Conservation (phyloP, 2,329 filamentous ascomycete genomes). For the Gliomastix tumulicola region DNA sequence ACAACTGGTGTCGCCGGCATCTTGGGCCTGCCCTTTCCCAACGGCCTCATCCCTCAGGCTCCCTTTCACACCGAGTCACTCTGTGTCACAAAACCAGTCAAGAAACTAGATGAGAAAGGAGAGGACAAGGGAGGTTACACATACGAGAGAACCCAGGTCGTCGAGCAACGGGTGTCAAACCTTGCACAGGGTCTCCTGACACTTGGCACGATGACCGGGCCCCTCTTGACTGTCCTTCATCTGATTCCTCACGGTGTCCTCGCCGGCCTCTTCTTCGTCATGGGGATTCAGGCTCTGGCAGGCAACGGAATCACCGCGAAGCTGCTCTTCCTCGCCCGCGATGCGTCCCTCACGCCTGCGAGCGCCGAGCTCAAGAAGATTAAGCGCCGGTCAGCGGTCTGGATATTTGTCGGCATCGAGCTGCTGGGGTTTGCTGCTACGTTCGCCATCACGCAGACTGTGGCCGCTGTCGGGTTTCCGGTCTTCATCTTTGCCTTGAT, state of each 20-base stretch:
- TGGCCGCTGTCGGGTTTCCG: conserved; percentile 76
- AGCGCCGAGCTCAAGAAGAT: conserved; percentile 55
- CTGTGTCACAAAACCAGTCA: conserved; percentile 57
- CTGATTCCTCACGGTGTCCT: conserved; percentile 75
- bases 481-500: conserved; percentile 66
- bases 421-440: conserved; percentile 67
- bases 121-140: conserved; percentile 49
- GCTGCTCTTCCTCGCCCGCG: conserved; percentile 61
- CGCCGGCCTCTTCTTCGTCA: conserved; percentile 77
- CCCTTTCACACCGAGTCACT: conserved; percentile 76
- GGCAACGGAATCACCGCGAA: conserved; percentile 74
- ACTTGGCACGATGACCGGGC: conserved; percentile 71
- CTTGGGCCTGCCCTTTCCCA: conserved; percentile 73
- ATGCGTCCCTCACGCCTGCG: conserved; percentile 52
- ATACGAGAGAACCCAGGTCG: conserved; percentile 52
- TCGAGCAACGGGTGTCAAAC: conserved; percentile 75
- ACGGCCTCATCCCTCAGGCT: conserved; percentile 77
- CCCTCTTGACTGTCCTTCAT: conserved; percentile 66
- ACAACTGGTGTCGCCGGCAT: conserved; percentile 72
- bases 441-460: conserved; percentile 77
- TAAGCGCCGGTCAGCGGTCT: conserved; percentile 57
- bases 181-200: conserved; percentile 72
- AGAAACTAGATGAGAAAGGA: conserved; percentile 45
- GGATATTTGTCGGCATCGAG: conserved; percentile 64
- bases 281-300: conserved; percentile 73